A percentile compares a stretch with the other conserved stretches of the same genome.
These are phyloP conservation scores for Selaginella moellendorffii DNA, from an alignment of 75 land plant species.

Conservation along the genomic window DNA sequence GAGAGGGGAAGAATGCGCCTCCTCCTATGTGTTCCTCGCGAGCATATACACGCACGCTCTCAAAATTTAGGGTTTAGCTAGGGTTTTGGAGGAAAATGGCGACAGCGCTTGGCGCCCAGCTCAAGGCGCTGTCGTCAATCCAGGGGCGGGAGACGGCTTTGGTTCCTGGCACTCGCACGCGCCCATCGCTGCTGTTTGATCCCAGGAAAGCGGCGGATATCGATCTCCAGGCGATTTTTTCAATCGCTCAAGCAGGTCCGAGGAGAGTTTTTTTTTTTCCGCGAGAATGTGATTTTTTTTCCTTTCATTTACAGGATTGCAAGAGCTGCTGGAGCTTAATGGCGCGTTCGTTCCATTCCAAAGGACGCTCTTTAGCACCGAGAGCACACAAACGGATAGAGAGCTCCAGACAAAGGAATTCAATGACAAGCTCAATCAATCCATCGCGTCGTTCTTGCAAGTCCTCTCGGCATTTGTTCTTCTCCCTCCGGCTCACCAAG, in stretches of 20 bases:
- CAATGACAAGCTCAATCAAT: conserved; percentile 39
- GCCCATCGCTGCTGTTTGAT: conserved; percentile 68
- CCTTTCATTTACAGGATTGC: conserved; percentile 67
- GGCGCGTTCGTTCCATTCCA: conserved; percentile 36
- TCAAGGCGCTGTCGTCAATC: conserved; percentile 38
- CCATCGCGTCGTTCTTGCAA: conserved; percentile 44
- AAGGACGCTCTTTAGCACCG: conserved; percentile 48
- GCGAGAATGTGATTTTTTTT: no score
- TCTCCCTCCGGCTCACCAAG: conserved; percentile 45
- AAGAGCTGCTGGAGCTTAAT: conserved; percentile 32
- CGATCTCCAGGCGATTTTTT: conserved; percentile 44
- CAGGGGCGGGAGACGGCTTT: conserved; percentile 11
- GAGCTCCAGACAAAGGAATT: conserved; percentile 48
- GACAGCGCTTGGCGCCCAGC: conserved; percentile 35
- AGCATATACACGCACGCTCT: no score
- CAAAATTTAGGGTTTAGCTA: not conserved
- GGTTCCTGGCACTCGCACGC: conserved; percentile 30
- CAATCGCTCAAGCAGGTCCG: conserved; percentile 46
- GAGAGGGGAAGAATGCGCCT: no score
- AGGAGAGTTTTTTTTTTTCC: no score
- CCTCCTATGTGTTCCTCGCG: no score
- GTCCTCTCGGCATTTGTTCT: conserved; percentile 49
- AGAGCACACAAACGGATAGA: conserved; percentile 49
- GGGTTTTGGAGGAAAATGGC: conserved; percentile 21
- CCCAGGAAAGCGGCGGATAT: conserved; percentile 70